Evolutionary conservation across 805 yeast genomes (phyloP).

Genomic region (Starmerella sirachaensis): DNA sequence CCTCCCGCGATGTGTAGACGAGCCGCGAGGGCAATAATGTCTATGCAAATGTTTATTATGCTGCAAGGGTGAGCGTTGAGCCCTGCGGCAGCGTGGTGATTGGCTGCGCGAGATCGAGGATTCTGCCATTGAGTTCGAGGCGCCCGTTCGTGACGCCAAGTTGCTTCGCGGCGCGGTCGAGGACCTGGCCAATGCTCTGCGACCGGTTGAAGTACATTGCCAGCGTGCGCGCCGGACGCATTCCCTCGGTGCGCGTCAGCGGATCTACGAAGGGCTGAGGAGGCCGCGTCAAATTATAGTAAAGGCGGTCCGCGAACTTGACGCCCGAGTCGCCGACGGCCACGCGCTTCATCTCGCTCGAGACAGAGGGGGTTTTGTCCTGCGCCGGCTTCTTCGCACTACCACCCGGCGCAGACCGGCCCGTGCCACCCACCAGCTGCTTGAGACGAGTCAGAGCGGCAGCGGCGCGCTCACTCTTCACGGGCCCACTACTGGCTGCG

Average conservation of each 20-base stretch:
- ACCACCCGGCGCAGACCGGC: slow-evolving; percentile 1
- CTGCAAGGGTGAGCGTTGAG: slow-evolving; percentile 1
- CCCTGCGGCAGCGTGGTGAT: slow-evolving; percentile 6
- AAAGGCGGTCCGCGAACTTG: slow-evolving; percentile 26
- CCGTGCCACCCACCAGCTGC: slow-evolving; percentile 8
- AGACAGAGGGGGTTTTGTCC: slow-evolving; percentile 1
- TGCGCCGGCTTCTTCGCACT: not conserved
- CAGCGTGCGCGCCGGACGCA: slow-evolving; percentile 21
- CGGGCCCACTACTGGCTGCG: not conserved
- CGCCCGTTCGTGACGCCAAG: slow-evolving; percentile 17
- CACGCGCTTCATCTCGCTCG: slow-evolving; percentile 8
- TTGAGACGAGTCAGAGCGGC: slow-evolving; percentile 16
- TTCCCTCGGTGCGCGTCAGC: slow-evolving; percentile 12
- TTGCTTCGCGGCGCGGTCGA: slow-evolving; percentile 22
- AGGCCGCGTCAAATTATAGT: slow-evolving; percentile 25
- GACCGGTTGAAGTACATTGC: slow-evolving; percentile 22
- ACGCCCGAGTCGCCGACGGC: slow-evolving; percentile 33
- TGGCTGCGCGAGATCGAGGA: slow-evolving; percentile 2
- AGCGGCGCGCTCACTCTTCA: slow-evolving; percentile 11
- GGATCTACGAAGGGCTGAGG: slow-evolving; percentile 17
- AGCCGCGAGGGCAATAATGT: too few relatives aligned
- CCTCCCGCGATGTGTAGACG: not conserved
- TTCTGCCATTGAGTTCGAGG: not conserved
- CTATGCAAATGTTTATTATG: too few relatives aligned
- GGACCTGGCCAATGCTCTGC: slow-evolving; percentile 21